These are phyloP conservation scores for Epichloe festucae DNA, from an alignment of 2,329 filamentous ascomycete species.

Conservation along the genomic window DNA sequence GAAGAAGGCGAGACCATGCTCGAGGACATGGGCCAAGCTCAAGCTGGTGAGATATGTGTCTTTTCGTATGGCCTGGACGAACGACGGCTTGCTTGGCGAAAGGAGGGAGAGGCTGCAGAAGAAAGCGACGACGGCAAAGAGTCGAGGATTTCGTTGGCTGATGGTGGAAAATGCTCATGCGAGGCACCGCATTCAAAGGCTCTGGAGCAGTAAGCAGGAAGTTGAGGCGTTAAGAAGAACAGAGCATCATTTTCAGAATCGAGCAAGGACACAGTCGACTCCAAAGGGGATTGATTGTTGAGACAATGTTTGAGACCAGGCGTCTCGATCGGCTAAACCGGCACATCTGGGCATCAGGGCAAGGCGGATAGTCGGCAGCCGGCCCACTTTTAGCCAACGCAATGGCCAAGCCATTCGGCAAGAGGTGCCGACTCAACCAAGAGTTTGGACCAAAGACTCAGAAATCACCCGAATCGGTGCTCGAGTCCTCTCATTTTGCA, in stretches of 20 bases:
- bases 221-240: not conserved
- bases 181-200: not conserved
- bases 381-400: conserved; percentile 1
- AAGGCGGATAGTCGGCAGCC: conserved; percentile 6
- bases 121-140: not conserved
- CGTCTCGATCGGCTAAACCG: conserved; percentile 2
- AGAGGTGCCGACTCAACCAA: too few species aligned
- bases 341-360: conserved; percentile 1
- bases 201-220: not conserved
- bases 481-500: too few species aligned
- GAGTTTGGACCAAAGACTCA: too few species aligned
- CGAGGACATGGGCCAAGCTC: not conserved
- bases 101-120: not conserved
- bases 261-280: not conserved
- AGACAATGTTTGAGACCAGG: not conserved
- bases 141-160: not conserved
- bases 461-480: too few species aligned
- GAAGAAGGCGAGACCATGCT: conserved; percentile 2
- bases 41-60: not conserved
- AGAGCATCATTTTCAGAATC: not conserved
- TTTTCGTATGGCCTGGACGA: not conserved
- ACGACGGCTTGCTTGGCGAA: not conserved
- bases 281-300: not conserved
- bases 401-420: not conserved
- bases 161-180: not conserved